These are phyloP conservation scores for Backusella westeae DNA, from an alignment of 192 early-diverging fungal species.

Conservation along the genomic window DNA sequence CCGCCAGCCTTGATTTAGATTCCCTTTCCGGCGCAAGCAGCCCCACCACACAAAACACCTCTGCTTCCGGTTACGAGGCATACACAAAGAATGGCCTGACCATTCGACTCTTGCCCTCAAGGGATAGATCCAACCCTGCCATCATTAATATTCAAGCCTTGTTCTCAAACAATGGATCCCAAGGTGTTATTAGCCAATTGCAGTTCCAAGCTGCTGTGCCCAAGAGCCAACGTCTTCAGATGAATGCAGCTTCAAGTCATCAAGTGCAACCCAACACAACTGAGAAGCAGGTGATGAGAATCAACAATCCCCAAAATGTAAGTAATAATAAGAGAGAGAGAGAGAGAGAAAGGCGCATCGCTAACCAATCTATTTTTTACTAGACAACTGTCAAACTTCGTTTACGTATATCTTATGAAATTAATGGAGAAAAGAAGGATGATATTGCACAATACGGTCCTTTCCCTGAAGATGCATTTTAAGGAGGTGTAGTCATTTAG, in stretches of 20 bases:
- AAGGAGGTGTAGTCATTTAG: not conserved
- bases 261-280: conserved; percentile 54
- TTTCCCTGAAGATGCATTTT: conserved; percentile 52
- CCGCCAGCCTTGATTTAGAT: conserved; percentile 8
- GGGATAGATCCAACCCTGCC: conserved; percentile 56
- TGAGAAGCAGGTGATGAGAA: conserved; percentile 78
- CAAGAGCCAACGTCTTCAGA: conserved; percentile 85
- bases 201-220: conserved; percentile 94
- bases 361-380: not conserved
- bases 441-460: conserved; percentile 57
- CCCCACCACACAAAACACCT: conserved; percentile 8
- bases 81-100: conserved; percentile 80
- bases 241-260: conserved; percentile 75
- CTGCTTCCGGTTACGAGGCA: conserved; percentile 43
- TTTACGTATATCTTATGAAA: conserved; percentile 50
- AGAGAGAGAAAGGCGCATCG: not conserved
- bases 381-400: conserved; percentile 57
- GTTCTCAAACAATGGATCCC: conserved; percentile 63
- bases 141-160: conserved; percentile 66
- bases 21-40: conserved; percentile 13
- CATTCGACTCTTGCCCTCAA: conserved; percentile 73
- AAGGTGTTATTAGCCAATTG: conserved; percentile 58
- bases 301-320: conserved; percentile 82
- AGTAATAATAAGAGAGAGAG: not conserved
- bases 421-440: conserved; percentile 45